Conservation (phyloP, 202 grass and related monocot species). For the Hordeum pubiflorum region DNA sequence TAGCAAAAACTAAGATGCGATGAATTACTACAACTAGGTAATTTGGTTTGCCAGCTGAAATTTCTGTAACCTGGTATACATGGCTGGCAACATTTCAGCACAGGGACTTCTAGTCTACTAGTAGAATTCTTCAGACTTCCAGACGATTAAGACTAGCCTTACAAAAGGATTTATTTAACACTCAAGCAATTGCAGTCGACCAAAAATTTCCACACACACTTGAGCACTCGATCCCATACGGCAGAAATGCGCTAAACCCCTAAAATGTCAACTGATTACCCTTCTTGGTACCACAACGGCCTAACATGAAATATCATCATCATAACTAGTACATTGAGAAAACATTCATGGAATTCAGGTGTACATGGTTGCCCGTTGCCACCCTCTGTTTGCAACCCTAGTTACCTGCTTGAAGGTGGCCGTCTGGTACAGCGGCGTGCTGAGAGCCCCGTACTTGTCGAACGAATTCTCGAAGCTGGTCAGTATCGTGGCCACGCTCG, state of each 20-base stretch:
- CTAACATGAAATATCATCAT: not conserved
- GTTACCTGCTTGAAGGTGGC: slow-evolving; percentile 95
- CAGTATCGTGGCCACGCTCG: slow-evolving; percentile 71
- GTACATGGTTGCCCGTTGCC: not conserved
- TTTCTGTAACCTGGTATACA: not conserved
- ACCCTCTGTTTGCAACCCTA: not conserved
- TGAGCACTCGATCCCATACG: not conserved
- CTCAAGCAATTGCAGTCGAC: not conserved
- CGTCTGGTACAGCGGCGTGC: slow-evolving; percentile 93
- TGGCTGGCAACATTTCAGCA: not conserved
- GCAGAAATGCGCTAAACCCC: not conserved
- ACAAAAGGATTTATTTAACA: not conserved
- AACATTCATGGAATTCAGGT: not conserved
- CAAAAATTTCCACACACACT: not conserved
- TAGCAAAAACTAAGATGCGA: not conserved
- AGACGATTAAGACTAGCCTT: not conserved
- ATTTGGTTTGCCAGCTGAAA: not conserved
- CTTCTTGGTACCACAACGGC: not conserved
- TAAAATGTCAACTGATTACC: not conserved
- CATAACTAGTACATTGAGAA: not conserved
- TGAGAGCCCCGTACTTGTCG: slow-evolving; percentile 68
- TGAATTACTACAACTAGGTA: not conserved
- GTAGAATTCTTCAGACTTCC: not conserved
- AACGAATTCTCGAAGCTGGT: slow-evolving; percentile 83
- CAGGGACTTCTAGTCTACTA: not conserved